A percentile compares a stretch with the other conserved stretches of the same genome.
Conservation (phyloP, 352 stramenopile genomes). For the Aphanomyces euteiches region DNA sequence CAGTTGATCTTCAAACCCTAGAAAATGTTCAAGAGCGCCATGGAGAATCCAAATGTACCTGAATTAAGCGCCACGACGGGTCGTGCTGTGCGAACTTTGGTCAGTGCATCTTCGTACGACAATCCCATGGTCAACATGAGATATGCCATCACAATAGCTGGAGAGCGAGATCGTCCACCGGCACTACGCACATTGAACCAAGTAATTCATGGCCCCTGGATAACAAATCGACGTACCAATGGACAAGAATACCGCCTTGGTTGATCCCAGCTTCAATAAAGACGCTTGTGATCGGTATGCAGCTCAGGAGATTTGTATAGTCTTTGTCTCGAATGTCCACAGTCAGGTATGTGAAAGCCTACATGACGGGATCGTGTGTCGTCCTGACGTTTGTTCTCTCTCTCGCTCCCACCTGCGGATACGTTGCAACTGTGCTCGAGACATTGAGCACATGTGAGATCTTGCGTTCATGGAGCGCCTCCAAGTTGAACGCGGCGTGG, state of each 20-base stretch:
- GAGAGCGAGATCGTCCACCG: conserved; percentile 77
- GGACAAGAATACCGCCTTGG: conserved; percentile 68
- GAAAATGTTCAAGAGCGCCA: background rate
- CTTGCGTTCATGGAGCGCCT: conserved; percentile 62
- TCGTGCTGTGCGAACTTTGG: conserved; percentile 51
- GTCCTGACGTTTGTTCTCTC: background rate
- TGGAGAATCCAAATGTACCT: background rate
- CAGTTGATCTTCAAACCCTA: conserved; percentile 81
- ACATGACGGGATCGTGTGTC: background rate
- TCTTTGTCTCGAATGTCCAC: conserved; percentile 88
- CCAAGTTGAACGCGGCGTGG: conserved; percentile 83
- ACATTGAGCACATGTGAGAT: conserved; percentile 87
- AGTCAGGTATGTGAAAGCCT: conserved; percentile 85
- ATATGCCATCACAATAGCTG: conserved; percentile 71
- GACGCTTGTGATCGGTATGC: conserved; percentile 61
- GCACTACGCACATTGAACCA: conserved; percentile 35
- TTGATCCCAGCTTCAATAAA: conserved; percentile 77
- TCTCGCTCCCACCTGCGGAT: conserved; percentile 49
- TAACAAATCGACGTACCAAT: conserved; percentile 46
- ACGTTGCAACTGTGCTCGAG: conserved; percentile 78
- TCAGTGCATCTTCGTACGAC: conserved; percentile 45
- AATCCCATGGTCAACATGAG: conserved; percentile 69
- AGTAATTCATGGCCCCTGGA: background rate
- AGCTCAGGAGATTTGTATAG: conserved; percentile 84
- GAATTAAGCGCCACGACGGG: conserved; percentile 69